Evolutionary conservation across 169 alveolate genomes (phyloP).

Genomic region (Neospora caninum): DNA sequence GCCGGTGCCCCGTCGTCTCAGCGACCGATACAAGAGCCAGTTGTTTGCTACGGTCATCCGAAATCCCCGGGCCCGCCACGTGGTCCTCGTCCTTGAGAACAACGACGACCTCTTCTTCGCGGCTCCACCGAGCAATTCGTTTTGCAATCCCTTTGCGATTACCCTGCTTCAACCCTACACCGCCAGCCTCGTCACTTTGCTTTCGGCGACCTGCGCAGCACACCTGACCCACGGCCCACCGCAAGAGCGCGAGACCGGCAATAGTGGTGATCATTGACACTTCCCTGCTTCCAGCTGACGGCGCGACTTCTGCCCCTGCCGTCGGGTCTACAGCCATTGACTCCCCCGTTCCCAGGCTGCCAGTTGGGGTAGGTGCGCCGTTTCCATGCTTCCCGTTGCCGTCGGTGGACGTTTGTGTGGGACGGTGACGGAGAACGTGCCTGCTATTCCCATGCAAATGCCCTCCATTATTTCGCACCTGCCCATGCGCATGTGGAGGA

Average conservation of each 20-base stretch:
- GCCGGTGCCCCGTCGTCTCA: neutral
- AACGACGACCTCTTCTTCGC: conserved; percentile 3
- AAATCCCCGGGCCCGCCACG: neutral
- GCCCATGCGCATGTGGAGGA: neutral
- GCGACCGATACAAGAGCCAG: neutral
- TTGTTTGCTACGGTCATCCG: neutral
- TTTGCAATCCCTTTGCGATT: neutral
- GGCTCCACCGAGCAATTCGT: conserved; percentile 24
- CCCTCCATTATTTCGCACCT: neutral
- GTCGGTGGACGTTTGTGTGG: neutral
- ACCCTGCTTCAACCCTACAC: neutral
- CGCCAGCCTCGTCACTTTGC: neutral
- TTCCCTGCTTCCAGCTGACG: conserved; percentile 20
- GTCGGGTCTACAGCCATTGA: neutral
- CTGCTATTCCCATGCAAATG: neutral
- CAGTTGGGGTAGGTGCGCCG: neutral
- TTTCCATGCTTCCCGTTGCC: neutral
- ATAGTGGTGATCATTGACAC: conserved; percentile 9
- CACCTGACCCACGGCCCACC: conserved; percentile 28
- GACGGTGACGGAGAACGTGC: neutral
- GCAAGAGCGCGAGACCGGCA: conserved; percentile 11
- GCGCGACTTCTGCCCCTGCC: neutral
- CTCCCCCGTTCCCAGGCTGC: conserved; percentile 5
- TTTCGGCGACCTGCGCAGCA: conserved; percentile 19
- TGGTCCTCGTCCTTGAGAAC: neutral